Base-by-base conservation (phyloP, 495 filamentous ascomycete species). In the Cercophora newfieldiana region DNA sequence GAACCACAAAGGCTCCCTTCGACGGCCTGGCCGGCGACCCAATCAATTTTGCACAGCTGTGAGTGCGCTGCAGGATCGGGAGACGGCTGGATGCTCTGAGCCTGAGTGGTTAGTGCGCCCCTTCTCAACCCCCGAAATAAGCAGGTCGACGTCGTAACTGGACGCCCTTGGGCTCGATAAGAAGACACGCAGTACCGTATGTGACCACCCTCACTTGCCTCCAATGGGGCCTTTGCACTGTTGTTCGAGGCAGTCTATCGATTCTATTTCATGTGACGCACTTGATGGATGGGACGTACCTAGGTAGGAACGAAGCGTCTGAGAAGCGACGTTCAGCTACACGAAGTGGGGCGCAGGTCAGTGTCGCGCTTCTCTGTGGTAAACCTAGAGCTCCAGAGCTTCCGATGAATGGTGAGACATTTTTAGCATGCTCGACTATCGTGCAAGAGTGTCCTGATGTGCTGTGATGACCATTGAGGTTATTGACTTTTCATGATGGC, bases 11-110 rank as follows among this genome's bases (percentile, higher is more conserved):
- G 37, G 37, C 37, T 14, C 37, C 10, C 37, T 44, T 16, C 37
- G 37, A 8, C 37, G 10, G 5, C 37, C 18, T 8, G 30, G 59
- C 12, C 31, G 22, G 29, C 19, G 28, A 24, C 21, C 66, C 49
- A 68, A 64, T 68, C 56, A 64, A 18, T 53, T 60, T 12, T 64
- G 66, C 50, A 58, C 61, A 64, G 16, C 66, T 64, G 51, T 62
- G 53, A 58, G 18, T n/a, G 21, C 31, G 28, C 21, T 33, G 49
- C 28, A 55, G 22, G 49, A 26, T 56, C 28, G 48, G 29, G 25
- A 50, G 25, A 33, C 29, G 59, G n/a, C 59, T 28, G 24, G 59
- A 53, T 18, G 25, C 12, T 7, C 44, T 53, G 50, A 53, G 22
- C 7, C 44, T 53, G 50, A 53, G 22, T 53, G 26, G 54, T 31